Percentiles rank a stretch among this genome's conserved stretches.
phyloP scores from a whole-genome alignment of 345 rosid genomes.

The Ceriops decandra region DNA sequence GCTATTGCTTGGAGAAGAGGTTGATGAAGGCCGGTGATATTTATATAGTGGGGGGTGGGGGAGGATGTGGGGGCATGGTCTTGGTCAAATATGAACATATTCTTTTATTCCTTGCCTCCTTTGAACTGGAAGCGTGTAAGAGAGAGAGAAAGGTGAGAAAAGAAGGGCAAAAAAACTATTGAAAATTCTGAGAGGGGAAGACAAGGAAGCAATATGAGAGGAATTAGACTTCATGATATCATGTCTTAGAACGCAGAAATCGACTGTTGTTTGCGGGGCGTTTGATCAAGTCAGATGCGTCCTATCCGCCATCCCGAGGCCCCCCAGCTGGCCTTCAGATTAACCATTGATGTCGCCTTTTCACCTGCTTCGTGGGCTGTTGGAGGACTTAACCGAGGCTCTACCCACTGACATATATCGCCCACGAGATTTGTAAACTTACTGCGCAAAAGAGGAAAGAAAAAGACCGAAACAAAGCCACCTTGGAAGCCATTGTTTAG shows the following conservation, averaged over 20 bases:
- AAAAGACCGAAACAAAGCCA: neutral
- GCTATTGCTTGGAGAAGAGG: neutral
- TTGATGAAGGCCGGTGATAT: neutral
- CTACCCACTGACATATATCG: neutral
- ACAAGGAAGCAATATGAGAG: neutral
- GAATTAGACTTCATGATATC: neutral
- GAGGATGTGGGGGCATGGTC: neutral
- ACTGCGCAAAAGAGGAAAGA: neutral
- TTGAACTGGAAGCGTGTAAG: neutral
- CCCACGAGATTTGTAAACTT: neutral
- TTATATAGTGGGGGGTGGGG: slow-evolving; percentile 1
- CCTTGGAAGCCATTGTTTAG: neutral
- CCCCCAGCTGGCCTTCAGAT: too few species aligned
- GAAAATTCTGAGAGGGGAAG: neutral
- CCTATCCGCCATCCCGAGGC: neutral
- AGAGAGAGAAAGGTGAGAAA: too few species aligned
- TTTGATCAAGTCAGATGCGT: neutral
- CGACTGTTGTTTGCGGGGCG: neutral
- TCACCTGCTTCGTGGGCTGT: neutral
- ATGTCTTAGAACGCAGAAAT: neutral
- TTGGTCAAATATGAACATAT: neutral
- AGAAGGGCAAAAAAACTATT: too few species aligned
- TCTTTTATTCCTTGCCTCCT: neutral
- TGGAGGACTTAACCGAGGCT: neutral
- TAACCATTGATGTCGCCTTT: neutral